phyloP scores from a whole-genome alignment of 2,329 filamentous ascomycete species.

The Fusarium nurragi region DNA sequence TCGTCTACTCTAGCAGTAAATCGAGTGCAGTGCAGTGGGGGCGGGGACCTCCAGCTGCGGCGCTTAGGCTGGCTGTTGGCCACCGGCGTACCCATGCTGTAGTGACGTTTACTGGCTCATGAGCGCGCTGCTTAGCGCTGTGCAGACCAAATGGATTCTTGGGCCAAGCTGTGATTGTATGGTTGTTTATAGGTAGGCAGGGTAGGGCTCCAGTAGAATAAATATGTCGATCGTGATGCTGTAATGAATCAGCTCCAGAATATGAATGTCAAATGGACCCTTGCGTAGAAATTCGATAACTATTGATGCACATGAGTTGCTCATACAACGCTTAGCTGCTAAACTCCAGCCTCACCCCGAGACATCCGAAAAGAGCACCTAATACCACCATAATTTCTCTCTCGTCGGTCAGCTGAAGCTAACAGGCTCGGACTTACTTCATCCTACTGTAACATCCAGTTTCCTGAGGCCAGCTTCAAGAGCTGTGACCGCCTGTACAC shows the following conservation, averaged over 20 bases:
- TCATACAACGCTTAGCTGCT: background rate
- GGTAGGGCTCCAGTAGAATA: background rate
- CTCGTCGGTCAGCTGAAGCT: slow-evolving; percentile 2
- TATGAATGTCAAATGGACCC: slow-evolving; percentile 1
- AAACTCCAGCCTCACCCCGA: slow-evolving; percentile 5
- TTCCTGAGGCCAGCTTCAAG: slow-evolving; percentile 19
- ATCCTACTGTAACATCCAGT: slow-evolving; percentile 1
- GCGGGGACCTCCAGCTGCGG: slow-evolving; percentile 13
- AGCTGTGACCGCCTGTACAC: slow-evolving; percentile 13
- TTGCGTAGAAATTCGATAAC: background rate
- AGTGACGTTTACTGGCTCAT: slow-evolving; percentile 33
- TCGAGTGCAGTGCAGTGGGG: slow-evolving; percentile 22
- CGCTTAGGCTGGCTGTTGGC: slow-evolving; percentile 33
- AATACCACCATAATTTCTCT: background rate
- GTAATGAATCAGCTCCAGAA: background rate
- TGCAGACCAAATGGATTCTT: slow-evolving; percentile 14
- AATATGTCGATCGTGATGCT: slow-evolving; percentile 8
- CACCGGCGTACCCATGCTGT: slow-evolving; percentile 28
- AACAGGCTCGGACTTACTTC: slow-evolving; percentile 3
- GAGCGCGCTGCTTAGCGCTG: slow-evolving; percentile 27
- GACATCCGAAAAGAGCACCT: slow-evolving; percentile 18
- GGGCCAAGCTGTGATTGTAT: slow-evolving; percentile 3
- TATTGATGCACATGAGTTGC: background rate
- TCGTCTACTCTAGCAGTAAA: slow-evolving; percentile 4
- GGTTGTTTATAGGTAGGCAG: background rate